Percentiles rank a stretch among this genome's conserved stretches.
Conservation (phyloP, 768 basidiomycete species). For the Trametes cingulata region DNA sequence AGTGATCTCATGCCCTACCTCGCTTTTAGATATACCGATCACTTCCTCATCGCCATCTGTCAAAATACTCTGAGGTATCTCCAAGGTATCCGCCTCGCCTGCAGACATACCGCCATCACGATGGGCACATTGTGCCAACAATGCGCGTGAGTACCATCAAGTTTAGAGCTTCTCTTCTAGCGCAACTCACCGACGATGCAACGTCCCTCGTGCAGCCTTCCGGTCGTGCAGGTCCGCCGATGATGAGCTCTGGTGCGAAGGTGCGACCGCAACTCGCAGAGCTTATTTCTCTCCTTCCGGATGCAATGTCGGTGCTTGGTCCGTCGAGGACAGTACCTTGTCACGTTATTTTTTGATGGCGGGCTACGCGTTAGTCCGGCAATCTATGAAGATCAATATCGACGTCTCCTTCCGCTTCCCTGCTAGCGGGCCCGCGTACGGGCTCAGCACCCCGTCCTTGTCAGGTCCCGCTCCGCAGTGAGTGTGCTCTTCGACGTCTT, state of each 20-base stretch:
- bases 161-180: conserved; percentile 1
- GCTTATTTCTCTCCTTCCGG: neutral
- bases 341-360: conserved; percentile 6
- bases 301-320: conserved; percentile 6
- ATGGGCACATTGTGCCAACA: neutral
- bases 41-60: conserved; percentile 18
- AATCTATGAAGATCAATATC: conserved; percentile 14
- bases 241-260: neutral
- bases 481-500: conserved; percentile 8
- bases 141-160: conserved; percentile 12
- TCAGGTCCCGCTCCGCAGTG: conserved; percentile 5
- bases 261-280: neutral
- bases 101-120: conserved; percentile 5
- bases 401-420: conserved; percentile 11
- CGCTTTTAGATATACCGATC: conserved; percentile 6
- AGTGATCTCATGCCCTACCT: conserved; percentile 19
- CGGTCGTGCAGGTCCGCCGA: conserved; percentile 2
- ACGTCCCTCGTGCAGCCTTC: neutral
- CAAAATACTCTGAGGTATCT: conserved; percentile 15
- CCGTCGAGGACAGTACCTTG: neutral
- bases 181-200: neutral
- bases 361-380: conserved; percentile 1
- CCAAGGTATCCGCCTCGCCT: neutral
- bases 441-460: neutral
- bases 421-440: neutral